Conservation (phyloP, 805 yeast species). For the Lachancea fermentati region DNA sequence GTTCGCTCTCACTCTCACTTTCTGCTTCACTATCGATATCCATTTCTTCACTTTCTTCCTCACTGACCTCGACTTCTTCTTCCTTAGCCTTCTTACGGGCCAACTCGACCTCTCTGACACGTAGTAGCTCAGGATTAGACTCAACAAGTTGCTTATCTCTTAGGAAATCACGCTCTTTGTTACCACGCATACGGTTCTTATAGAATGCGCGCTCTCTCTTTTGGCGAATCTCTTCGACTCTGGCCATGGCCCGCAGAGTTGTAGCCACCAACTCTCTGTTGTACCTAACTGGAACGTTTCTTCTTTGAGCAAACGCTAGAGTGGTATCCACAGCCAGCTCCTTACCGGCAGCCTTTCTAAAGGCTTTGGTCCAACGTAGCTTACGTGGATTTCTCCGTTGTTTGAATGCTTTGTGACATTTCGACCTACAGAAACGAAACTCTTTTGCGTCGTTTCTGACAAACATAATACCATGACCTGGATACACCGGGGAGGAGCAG, state of each 20-base stretch:
- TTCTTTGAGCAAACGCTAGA: conserved; percentile 91
- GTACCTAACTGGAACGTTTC: conserved; percentile 96
- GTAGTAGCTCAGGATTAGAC: conserved; percentile 80
- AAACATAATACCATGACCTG: conserved; percentile 93
- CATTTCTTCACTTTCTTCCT: conserved; percentile 40
- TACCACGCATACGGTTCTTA: conserved; percentile 98
- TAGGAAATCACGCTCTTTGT: conserved; percentile 78
- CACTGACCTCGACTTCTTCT: conserved; percentile 51
- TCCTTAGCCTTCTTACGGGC: conserved; percentile 68
- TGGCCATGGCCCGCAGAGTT: conserved; percentile 89
- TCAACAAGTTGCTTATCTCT: conserved; percentile 86
- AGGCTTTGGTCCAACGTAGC: conserved; percentile 97
- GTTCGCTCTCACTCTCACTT: conserved; percentile 47
- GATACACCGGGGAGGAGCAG: conserved; percentile 95
- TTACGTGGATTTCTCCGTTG: conserved; percentile 98
- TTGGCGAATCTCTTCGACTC: conserved; percentile 92
- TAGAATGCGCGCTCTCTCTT: conserved; percentile 98
- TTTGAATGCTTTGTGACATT: conserved; percentile 95
- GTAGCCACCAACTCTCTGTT: conserved; percentile 94
- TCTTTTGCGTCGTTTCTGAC: conserved; percentile 98
- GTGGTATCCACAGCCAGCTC: conserved; percentile 97
- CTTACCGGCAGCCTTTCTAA: conserved; percentile 98
- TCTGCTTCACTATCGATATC: conserved; percentile 44
- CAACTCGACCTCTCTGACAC: conserved; percentile 89
- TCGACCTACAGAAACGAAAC: conserved; percentile 94